phyloP scores from a whole-genome alignment of 129 eudicot species.

The Deinandra increscens region DNA sequence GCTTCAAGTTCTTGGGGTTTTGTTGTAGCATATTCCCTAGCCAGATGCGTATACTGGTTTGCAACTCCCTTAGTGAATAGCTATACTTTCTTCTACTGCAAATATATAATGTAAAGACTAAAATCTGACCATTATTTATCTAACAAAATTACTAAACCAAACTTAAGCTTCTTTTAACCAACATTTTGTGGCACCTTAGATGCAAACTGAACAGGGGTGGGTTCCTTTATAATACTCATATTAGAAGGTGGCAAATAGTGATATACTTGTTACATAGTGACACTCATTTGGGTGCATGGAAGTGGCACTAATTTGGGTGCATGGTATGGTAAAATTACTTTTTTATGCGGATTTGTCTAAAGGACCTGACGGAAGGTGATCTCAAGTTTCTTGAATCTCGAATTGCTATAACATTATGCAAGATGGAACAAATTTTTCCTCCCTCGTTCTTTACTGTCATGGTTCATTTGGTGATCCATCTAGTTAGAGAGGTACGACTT shows the following conservation, averaged over 20 bases:
- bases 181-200: too few relatives aligned
- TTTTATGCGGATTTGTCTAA: background rate
- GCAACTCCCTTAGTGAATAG: slow-evolving; percentile 49
- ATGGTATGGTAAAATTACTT: too few relatives aligned
- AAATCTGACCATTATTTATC: background rate
- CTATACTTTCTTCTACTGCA: slow-evolving; percentile 29
- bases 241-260: too few relatives aligned
- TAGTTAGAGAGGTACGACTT: background rate
- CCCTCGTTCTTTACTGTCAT: background rate
- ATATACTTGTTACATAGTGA: too few relatives aligned
- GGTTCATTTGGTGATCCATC: background rate
- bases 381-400: background rate
- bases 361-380: background rate
- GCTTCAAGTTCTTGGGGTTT: slow-evolving; percentile 68
- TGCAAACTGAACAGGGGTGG: too few relatives aligned
- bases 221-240: too few relatives aligned
- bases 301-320: too few relatives aligned
- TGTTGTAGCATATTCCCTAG: slow-evolving; percentile 50
- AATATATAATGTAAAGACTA: background rate
- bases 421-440: background rate
- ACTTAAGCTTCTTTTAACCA: too few relatives aligned
- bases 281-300: too few relatives aligned
- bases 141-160: too few relatives aligned
- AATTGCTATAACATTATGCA: background rate
- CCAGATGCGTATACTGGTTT: slow-evolving; percentile 75